Base-by-base conservation (phyloP, 1,284 basidiomycete genomes). In the Tylopilus sp. region DNA sequence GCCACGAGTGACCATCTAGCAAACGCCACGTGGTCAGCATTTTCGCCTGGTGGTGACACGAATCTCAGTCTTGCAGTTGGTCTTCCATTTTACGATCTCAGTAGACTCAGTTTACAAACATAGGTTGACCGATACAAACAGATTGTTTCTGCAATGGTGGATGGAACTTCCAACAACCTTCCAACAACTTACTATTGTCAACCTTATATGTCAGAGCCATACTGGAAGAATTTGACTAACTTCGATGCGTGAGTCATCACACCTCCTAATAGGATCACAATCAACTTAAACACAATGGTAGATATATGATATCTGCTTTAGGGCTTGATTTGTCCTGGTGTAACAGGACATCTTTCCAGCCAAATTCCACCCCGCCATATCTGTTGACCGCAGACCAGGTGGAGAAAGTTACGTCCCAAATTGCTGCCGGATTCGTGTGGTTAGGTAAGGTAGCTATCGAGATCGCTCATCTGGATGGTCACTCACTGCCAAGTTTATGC, bases 41-140 rank as follows among this genome's bases (percentile, higher is more conserved):
- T 54, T 16, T 54, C 41, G 8, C 53, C 53, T 47, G 39, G 8
- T n/a, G 59, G 59, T 2, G n/a, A 60, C 6, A 6, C 4, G 9
- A 54, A 54, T 38, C 52, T 60, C 29, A 60, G 26, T 33, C 32
- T 39, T 60, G 52, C 9, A n/a, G 53, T 53, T 3, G 18, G 52
- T 24, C 29, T 10, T 8, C 24, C 10, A 3, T 39, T n/a, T 18
- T 15, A 13, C 22, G 13, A 15, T 24, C 29, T 29, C 29, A 29
- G 29, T 29, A 29, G 29, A 29, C n/a, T 24, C 47, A 49, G 4
- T 6, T 24, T 32, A 32, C 19, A 39, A 15, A 10, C 53, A 44
- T 8, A 15, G 5, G 9, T 15, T 60, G 16, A 54, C 10, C 2
- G 10, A 24, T 54, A 19, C 4, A 26, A 5, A 29, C 24, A 60